Percentiles rank a stretch among this genome's conserved stretches.
Evolutionary conservation across 345 rosid genomes (phyloP).

Genomic region (Eucalyptus erythrocorys): DNA sequence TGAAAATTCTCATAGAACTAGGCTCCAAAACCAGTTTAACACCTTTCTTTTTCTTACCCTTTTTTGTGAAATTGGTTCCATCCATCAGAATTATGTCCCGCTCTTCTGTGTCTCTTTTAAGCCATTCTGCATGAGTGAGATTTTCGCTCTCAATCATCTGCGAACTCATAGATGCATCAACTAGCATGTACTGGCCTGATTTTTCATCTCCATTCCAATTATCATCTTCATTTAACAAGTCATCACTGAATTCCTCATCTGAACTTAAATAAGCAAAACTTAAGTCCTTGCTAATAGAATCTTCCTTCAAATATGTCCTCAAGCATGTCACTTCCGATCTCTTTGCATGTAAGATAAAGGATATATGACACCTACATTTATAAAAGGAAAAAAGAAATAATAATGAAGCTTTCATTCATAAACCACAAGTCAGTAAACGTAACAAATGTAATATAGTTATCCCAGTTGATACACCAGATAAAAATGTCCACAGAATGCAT

Average conservation of each 20-base stretch:
- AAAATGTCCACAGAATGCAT: background rate
- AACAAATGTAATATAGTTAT: background rate
- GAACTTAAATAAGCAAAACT: constrained; percentile 56
- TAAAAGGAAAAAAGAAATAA: background rate
- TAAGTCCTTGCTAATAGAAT: constrained; percentile 53
- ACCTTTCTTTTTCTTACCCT: constrained; percentile 3
- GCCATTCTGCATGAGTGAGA: constrained; percentile 21
- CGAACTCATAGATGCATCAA: background rate
- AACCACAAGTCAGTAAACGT: background rate
- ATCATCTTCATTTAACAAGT: constrained; percentile 11
- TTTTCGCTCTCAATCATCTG: constrained; percentile 26
- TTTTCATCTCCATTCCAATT: background rate
- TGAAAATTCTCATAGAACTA: constrained; percentile 32
- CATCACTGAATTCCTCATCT: constrained; percentile 42
- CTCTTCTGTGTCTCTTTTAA: constrained; percentile 15
- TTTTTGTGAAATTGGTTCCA: constrained; percentile 5
- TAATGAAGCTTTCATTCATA: background rate
- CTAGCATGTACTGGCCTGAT: background rate
- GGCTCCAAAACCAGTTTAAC: constrained; percentile 24
- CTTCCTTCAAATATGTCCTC: constrained; percentile 2
- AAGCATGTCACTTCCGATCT: background rate
- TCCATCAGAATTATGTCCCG: constrained; percentile 5
- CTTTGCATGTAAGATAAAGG: background rate
- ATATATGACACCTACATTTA: background rate
- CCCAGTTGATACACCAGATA: background rate